Evolutionary conservation across 208 protist species (phyloP).

Genomic region (Acanthamoeba castellanii): DNA sequence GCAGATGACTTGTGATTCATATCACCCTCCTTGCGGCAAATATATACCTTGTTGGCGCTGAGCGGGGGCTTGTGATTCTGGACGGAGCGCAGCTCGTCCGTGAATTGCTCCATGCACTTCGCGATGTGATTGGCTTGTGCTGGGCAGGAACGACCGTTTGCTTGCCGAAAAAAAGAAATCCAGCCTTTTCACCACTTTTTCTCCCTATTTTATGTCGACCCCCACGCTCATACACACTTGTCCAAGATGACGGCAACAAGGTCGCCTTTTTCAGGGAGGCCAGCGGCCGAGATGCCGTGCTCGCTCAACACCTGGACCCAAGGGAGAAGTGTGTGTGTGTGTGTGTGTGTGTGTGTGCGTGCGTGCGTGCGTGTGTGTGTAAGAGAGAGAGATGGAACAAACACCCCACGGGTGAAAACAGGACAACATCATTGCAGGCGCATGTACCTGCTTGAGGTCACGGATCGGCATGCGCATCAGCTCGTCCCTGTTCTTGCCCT

Average conservation of each 20-base stretch:
- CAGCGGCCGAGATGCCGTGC: constrained; percentile 5
- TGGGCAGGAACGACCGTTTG: too few species aligned
- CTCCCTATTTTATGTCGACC: too few species aligned
- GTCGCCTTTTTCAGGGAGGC: constrained; percentile 52
- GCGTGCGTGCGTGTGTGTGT: neutral
- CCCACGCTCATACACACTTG: too few species aligned
- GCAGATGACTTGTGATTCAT: neutral
- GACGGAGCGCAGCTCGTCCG: neutral
- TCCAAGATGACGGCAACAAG: constrained; percentile 9
- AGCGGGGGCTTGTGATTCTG: constrained; percentile 17
- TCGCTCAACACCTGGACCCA: neutral
- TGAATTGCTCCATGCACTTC: constrained; percentile 40
- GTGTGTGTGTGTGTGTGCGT: neutral
- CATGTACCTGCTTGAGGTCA: constrained; percentile 37
- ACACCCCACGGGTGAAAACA: too few species aligned
- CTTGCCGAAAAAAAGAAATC: too few species aligned
- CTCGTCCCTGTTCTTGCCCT: constrained; percentile 8
- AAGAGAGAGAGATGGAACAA: too few species aligned
- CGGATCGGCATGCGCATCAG: constrained; percentile 25
- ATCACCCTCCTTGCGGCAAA: neutral
- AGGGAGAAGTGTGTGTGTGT: neutral
- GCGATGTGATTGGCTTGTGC: too few species aligned
- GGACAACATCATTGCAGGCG: too few species aligned
- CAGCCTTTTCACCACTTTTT: too few species aligned
- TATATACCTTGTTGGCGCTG: constrained; percentile 4